Evolutionary conservation across 306 rosid genomes (phyloP).

Genomic region (Sicyos baderoa): DNA sequence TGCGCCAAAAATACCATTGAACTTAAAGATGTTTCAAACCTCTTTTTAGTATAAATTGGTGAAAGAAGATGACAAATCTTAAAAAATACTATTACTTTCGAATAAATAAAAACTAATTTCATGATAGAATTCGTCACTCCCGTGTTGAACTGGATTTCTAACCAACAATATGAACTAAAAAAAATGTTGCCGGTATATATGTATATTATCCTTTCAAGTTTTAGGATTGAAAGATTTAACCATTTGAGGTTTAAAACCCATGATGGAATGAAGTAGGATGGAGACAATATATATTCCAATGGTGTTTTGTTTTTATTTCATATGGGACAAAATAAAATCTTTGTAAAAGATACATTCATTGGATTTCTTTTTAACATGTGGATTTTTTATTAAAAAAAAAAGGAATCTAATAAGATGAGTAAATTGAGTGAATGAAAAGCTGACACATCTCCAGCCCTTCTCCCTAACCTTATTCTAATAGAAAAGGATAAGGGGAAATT

Average conservation of each 20-base stretch:
- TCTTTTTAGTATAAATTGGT: no score
- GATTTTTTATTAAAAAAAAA: background rate
- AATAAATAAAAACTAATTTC: no score
- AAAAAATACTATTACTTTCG: no score
- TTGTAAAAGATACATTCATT: conserved; percentile 3
- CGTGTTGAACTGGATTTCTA: no score
- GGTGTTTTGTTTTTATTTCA: background rate
- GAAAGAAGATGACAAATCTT: no score
- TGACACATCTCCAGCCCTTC: conserved; percentile 26
- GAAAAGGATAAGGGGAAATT: conserved; percentile 4
- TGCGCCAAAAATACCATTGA: no score
- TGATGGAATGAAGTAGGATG: conserved; percentile 3
- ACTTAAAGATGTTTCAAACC: no score
- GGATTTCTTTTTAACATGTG: conserved; percentile 14
- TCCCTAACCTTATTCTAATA: background rate
- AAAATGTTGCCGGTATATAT: no score
- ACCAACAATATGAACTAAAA: no score
- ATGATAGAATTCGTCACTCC: no score
- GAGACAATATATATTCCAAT: conserved; percentile 14
- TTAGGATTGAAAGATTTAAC: background rate
- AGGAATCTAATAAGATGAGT: conserved; percentile 1
- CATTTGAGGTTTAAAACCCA: background rate
- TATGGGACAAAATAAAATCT: conserved; percentile 16
- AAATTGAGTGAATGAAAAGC: conserved; percentile 30
- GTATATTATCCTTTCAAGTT: background rate